These are phyloP conservation scores for Phaeodactylum tricornutum DNA, from an alignment of 108 stramenopile genomes.

Conservation along the genomic window DNA sequence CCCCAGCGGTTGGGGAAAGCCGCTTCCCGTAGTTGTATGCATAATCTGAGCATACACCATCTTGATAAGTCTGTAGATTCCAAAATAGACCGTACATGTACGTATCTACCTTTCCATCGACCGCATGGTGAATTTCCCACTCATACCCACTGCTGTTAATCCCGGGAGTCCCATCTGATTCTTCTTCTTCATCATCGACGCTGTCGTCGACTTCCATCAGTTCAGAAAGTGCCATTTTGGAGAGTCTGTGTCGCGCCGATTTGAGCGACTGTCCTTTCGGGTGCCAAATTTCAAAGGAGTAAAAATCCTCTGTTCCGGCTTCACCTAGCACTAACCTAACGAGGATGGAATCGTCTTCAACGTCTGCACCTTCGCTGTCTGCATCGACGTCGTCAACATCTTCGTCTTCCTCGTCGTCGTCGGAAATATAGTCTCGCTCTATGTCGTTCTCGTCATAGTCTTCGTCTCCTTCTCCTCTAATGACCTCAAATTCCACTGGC, in stretches of 20 bases:
- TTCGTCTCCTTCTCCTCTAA: slow-evolving; percentile 14
- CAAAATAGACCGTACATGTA: slow-evolving; percentile 79
- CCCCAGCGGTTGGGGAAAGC: slow-evolving; percentile 36
- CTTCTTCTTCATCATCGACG: slow-evolving; percentile 1
- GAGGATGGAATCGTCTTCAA: slow-evolving; percentile 6
- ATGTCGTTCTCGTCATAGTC: no score
- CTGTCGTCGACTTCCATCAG: slow-evolving; percentile 17
- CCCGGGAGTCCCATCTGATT: background rate
- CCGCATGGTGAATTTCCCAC: slow-evolving; percentile 27
- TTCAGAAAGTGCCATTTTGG: slow-evolving; percentile 53
- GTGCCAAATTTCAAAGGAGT: slow-evolving; percentile 7
- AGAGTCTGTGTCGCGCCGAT: slow-evolving; percentile 32
- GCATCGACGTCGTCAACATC: slow-evolving; percentile 1
- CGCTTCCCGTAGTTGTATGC: slow-evolving; percentile 66
- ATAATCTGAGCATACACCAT: slow-evolving; percentile 63
- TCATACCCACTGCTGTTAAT: no score
- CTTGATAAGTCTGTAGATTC: slow-evolving; percentile 77
- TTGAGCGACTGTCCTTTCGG: slow-evolving; percentile 7
- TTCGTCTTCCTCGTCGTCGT: slow-evolving; percentile 8
- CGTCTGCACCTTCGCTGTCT: slow-evolving; percentile 1
- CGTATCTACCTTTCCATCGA: slow-evolving; percentile 31
- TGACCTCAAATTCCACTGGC: slow-evolving; percentile 27
- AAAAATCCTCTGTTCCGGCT: slow-evolving; percentile 12
- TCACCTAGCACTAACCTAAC: slow-evolving; percentile 27
- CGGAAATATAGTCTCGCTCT: no score